These are phyloP conservation scores for Rhodotorula diobovata DNA, from an alignment of 768 basidiomycete species.

Conservation along the genomic window DNA sequence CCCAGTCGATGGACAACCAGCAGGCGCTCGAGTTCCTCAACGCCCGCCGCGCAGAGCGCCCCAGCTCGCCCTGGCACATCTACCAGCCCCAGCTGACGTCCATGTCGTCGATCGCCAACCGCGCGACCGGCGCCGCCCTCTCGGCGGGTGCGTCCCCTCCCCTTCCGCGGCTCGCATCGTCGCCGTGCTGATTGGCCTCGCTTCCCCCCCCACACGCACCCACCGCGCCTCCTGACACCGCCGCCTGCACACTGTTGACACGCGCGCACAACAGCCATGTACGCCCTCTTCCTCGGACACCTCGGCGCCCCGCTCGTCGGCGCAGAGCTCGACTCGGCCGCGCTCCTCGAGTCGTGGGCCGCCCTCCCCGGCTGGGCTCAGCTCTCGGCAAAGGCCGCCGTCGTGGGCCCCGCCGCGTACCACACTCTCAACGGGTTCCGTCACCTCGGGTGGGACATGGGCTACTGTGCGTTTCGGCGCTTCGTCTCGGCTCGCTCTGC, in stretches of 20 bases:
- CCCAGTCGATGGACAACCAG: conserved; percentile 42
- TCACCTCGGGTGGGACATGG: conserved; percentile 83
- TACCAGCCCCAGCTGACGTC: conserved; percentile 91
- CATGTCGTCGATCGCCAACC: conserved; percentile 77
- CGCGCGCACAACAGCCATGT: conserved; percentile 60
- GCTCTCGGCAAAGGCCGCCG: conserved; percentile 65
- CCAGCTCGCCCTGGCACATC: conserved; percentile 89
- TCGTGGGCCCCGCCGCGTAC: conserved; percentile 84
- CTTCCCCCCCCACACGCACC: conserved; percentile 7
- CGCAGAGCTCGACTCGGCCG: conserved; percentile 66
- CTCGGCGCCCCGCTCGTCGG: conserved; percentile 66
- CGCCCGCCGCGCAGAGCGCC: conserved; percentile 78
- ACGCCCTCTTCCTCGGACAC: conserved; percentile 81
- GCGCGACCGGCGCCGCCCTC: conserved; percentile 75
- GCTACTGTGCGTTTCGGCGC: conserved; percentile 84
- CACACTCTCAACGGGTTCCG: conserved; percentile 85
- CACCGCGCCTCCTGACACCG: neutral
- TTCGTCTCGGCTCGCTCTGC: neutral
- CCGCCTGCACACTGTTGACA: neutral
- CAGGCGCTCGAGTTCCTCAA: conserved; percentile 63
- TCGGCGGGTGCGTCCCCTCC: conserved; percentile 59
- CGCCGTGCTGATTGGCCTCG: neutral
- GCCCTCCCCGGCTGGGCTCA: conserved; percentile 73
- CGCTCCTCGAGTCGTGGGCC: conserved; percentile 67
- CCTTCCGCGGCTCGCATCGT: neutral